Evolutionary conservation across 345 rosid species (phyloP), one percentile per base, ranked within the genome.

Genomic region (Citrus australasica): DNA sequence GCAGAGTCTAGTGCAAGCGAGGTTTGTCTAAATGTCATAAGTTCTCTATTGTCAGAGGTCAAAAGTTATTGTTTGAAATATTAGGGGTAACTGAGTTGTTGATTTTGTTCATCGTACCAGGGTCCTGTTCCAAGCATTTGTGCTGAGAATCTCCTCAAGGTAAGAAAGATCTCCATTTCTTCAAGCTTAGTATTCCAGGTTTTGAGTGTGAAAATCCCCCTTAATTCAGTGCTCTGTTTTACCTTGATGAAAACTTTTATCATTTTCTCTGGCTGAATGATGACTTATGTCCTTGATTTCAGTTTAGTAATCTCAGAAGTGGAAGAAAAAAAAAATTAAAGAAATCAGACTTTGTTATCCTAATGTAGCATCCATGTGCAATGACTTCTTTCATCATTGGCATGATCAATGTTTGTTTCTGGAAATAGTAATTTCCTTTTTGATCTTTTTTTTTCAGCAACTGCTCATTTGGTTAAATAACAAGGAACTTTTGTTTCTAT

Each of bases 71-170:
- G 6, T 48, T 28, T 72, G 67, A 64, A 53, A 74, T 38, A 24
- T 78, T 82, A 9, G 51, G 53, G 68, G 42, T 53, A 80, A 53
- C 76, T 71, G 33, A 76, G 60, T 19, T 17, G 51, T 61, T 71
- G 65, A 37, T 67, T 77, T 81, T 62, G 69, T 68, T 85, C 76
- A 6, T 76, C 64, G 40, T 72, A 25, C 68, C 87, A 93, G 98
- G 87, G 75, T 83, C 65, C 77, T 51, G 77, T 79, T 80, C 60
- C 82, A 66, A 85, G 84, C 74, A 80, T 85, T 71, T 84, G 86
- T 32, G 97, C 99, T 60, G 96, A 93, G 86, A 95, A 95, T 93
- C 98, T 95, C 35, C 95, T 95, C 14, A 95, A 95, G 99, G 99
- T 92, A 86, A 33, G 56, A 62, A 78, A 6, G n/a, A n/a, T 38